Evolutionary conservation across 1,139 yeast genomes (phyloP).

Genomic region (Yarrowia galli): DNA sequence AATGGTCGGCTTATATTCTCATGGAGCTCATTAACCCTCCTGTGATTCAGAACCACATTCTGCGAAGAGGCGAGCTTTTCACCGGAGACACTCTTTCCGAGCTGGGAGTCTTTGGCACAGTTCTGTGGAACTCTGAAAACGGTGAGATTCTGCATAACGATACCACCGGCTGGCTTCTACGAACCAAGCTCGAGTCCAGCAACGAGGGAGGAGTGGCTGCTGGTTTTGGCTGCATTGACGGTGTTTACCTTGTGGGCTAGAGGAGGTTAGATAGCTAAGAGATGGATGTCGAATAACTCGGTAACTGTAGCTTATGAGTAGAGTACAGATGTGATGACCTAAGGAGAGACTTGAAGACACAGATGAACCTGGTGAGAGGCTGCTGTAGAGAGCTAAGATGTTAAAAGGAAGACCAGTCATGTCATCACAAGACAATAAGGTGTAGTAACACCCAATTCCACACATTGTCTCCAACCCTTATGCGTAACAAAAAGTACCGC

Average conservation of each 20-base stretch:
- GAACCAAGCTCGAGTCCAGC: constrained; percentile 85
- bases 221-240: constrained; percentile 96
- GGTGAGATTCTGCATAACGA: constrained; percentile 68
- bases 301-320: too few species aligned
- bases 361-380: too few species aligned
- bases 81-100: constrained; percentile 83
- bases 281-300: too few species aligned
- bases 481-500: too few species aligned
- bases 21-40: constrained; percentile 93
- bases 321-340: too few species aligned
- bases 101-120: constrained; percentile 87
- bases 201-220: constrained; percentile 99
- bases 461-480: too few species aligned
- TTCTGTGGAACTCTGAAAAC: constrained; percentile 69
- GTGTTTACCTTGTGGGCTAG: constrained; percentile 54
- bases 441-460: too few species aligned
- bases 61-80: constrained; percentile 68
- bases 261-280: not conserved
- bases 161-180: constrained; percentile 80
- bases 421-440: too few species aligned
- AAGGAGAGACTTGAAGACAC: too few species aligned
- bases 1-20: constrained; percentile 90
- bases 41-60: constrained; percentile 66
- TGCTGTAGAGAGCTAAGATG: too few species aligned
- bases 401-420: too few species aligned